These are phyloP conservation scores for Chytriomyces hyalinus DNA, from an alignment of 192 early-diverging fungal genomes.

Conservation along the genomic window DNA sequence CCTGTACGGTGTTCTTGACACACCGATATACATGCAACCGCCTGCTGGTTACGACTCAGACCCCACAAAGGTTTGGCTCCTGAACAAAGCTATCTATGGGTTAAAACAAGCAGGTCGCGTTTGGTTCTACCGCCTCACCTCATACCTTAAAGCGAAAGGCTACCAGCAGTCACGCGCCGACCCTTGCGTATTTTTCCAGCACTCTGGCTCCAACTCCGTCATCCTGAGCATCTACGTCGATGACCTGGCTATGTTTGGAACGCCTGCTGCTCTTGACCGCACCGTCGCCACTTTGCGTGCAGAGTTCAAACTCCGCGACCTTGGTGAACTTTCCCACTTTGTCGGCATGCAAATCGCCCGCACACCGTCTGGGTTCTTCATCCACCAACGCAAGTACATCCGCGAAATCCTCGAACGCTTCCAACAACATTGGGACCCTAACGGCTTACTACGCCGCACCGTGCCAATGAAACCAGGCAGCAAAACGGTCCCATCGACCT, in stretches of 20 bases:
- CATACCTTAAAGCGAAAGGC: background rate
- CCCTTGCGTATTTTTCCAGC: constrained; percentile 12
- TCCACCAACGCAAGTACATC: background rate
- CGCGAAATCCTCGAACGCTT: background rate
- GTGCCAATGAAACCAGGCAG: background rate
- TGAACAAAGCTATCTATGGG: no score
- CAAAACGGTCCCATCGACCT: background rate
- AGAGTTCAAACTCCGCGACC: constrained; percentile 6
- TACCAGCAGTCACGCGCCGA: background rate
- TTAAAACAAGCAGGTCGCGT: no score
- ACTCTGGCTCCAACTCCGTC: background rate
- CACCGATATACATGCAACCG: no score
- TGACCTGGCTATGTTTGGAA: background rate
- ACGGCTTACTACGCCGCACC: background rate
- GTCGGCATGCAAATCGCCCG: background rate
- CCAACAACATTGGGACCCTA: background rate
- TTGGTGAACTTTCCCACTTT: background rate
- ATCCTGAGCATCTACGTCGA: constrained; percentile 15
- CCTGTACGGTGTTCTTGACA: no score
- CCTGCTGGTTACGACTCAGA: no score
- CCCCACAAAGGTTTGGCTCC: no score
- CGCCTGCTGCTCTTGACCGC: no score
- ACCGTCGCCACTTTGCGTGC: background rate
- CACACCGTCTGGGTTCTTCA: background rate
- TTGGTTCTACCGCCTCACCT: background rate